Percentiles rank a stretch among this genome's conserved stretches.
Evolutionary conservation across 495 filamentous ascomycete species (phyloP).

Genomic region (Penicillium malachiteum): DNA sequence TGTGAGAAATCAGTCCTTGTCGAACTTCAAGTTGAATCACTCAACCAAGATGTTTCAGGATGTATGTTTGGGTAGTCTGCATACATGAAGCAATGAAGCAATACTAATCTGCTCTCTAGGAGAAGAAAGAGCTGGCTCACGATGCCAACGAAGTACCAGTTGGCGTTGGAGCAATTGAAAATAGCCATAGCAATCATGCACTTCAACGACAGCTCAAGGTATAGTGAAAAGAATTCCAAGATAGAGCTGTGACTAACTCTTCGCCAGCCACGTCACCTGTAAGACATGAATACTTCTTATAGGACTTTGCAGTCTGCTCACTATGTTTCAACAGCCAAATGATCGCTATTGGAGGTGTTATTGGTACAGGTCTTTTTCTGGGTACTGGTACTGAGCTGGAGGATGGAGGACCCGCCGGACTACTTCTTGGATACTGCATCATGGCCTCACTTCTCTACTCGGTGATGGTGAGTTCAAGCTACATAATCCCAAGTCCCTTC

Average conservation of each 20-base stretch:
- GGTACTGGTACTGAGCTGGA: slow-evolving; percentile 20
- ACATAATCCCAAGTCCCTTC: too few relatives aligned
- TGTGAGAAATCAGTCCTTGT: too few relatives aligned
- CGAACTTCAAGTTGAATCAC: too few relatives aligned
- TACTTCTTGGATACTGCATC: slow-evolving; percentile 23
- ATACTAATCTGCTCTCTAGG: not conserved
- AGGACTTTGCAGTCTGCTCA: not conserved
- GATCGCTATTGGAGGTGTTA: slow-evolving; percentile 24
- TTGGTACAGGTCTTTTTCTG: slow-evolving; percentile 28
- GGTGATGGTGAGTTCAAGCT: slow-evolving; percentile 17
- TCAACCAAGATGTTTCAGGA: too few relatives aligned
- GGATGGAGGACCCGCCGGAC: slow-evolving; percentile 24
- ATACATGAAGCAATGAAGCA: too few relatives aligned
- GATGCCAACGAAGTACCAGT: slow-evolving; percentile 17
- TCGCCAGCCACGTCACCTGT: slow-evolving; percentile 21
- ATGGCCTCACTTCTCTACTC: slow-evolving; percentile 22
- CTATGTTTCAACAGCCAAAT: slow-evolving; percentile 14
- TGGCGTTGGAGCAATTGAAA: slow-evolving; percentile 4
- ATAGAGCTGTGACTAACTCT: not conserved
- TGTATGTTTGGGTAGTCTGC: too few relatives aligned
- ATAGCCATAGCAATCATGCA: slow-evolving; percentile 11
- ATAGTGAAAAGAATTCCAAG: not conserved
- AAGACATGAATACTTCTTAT: not conserved
- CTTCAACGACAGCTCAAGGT: slow-evolving; percentile 23
- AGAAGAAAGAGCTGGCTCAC: slow-evolving; percentile 8